Conservation (phyloP, 2,329 filamentous ascomycete species). For the Neodidymelliopsis sp. region DNA sequence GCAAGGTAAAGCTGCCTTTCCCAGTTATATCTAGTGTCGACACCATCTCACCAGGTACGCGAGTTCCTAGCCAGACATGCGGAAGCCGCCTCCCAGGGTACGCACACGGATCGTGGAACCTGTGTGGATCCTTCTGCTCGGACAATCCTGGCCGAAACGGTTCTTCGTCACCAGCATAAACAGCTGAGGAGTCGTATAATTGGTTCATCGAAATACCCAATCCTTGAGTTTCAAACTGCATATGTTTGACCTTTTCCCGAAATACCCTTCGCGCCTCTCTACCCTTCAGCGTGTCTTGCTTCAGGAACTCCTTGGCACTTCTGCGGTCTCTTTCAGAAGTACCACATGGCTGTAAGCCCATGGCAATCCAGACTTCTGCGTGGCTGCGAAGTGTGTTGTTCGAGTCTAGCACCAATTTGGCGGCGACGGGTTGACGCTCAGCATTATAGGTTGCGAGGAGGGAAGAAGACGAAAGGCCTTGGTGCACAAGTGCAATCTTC, state of each 20-base stretch:
- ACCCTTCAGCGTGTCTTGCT: too few relatives aligned
- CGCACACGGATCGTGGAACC: conserved; percentile 58
- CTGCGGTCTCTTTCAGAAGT: too few relatives aligned
- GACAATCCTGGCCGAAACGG: conserved; percentile 19
- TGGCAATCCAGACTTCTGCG: conserved; percentile 6
- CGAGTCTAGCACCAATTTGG: conserved; percentile 26
- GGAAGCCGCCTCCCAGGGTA: conserved; percentile 67
- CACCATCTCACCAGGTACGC: conserved; percentile 53
- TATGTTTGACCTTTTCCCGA: too few relatives aligned
- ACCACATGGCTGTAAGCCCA: too few relatives aligned
- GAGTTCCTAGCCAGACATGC: conserved; percentile 68
- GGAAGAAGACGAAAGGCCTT: conserved; percentile 30
- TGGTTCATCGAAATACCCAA: conserved; percentile 69
- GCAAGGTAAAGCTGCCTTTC: conserved; percentile 50
- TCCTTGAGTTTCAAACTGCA: conserved; percentile 61
- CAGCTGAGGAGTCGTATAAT: conserved; percentile 56
- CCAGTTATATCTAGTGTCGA: conserved; percentile 69
- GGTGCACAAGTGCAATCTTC: conserved; percentile 46
- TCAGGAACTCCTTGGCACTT: too few relatives aligned
- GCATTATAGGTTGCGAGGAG: conserved; percentile 41
- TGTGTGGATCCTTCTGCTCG: conserved; percentile 50
- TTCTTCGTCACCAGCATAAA: conserved; percentile 57
- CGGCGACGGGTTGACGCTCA: conserved; percentile 45
- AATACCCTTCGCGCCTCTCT: too few relatives aligned
- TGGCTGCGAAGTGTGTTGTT: conserved; percentile 13